phyloP scores from a whole-genome alignment of 2,329 filamentous ascomycete species.

The Fusarium virguliforme region DNA sequence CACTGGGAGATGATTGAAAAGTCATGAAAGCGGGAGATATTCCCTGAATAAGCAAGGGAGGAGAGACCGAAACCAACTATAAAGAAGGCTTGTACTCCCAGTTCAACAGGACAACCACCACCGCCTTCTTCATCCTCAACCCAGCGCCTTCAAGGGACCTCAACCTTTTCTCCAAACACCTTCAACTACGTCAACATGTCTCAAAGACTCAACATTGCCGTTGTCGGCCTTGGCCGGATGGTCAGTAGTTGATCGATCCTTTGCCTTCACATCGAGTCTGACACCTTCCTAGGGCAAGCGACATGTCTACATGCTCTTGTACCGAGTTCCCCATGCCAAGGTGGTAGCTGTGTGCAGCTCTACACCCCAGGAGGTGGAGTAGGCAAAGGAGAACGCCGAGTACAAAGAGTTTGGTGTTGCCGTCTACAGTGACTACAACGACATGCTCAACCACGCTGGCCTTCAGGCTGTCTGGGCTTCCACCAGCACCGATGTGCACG shows the following conservation, averaged over 20 bases:
- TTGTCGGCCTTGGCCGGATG: conserved; percentile 44
- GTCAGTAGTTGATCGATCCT: not conserved
- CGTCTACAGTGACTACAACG: conserved; percentile 34
- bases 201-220: conserved; percentile 32
- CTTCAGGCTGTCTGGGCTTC: conserved; percentile 43
- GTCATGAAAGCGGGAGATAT: not conserved
- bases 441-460: conserved; percentile 37
- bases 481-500: conserved; percentile 38
- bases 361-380: conserved; percentile 24
- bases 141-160: not conserved
- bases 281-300: conserved; percentile 31
- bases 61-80: not conserved
- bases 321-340: conserved; percentile 37
- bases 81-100: not conserved
- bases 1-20: conserved; percentile 7
- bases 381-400: conserved; percentile 32
- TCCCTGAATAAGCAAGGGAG: not conserved
- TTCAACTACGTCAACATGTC: conserved; percentile 8
- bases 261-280: not conserved
- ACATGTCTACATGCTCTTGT: conserved; percentile 34
- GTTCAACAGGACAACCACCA: not conserved
- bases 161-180: accelerated
- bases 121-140: not conserved
- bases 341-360: conserved; percentile 39
- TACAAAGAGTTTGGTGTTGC: conserved; percentile 34